Evolutionary conservation across 2,329 filamentous ascomycete genomes (phyloP), one percentile per base, ranked within the genome.

Genomic region (Xylaria sp.): DNA sequence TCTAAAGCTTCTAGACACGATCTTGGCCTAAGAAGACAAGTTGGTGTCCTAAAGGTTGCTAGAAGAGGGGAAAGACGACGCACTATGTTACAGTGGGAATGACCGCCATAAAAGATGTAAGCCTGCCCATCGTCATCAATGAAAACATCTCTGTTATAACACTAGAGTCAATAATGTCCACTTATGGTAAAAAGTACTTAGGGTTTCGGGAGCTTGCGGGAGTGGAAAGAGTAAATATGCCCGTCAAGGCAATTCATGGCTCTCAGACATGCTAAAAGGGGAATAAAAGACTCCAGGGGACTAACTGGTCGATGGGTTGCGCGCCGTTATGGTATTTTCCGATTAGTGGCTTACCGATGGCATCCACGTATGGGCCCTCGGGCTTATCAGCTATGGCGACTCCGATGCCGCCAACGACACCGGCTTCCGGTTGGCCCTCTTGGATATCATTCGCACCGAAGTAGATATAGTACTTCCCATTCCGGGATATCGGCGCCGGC

Each of bases 361-460:
- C 78, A 56, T 81, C 79, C 15, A 72, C 68, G 43, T 77, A 81
- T 0, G 79, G 79, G 0, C 79, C 79, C 31, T 73, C 71, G 0
- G 79, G 75, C 3, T 58, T 70, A 13, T 73, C 70, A 0, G 78
- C 73, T 3, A 74, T 71, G 0, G 74, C 79, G 0, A 80, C 79
- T 2, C 79, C 79, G 15, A 81, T 79, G 3, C 79, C 79, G 5
- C 76, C 78, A 1, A 78, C 69, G 11, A 67, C 48, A 6, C 72
- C 72, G 7, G 54, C 48, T 25, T 60, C 67, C 3, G 69, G 64
- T 38, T 73, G 70, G 23, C 68, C 69, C 43, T 71, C 69, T 25
- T 77, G 77, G 44, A 80, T 78, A 55, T 83, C 81, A 38, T 82
- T 83, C 35, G 80, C 81, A 43, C 74, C 79, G 64, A 83, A 83